Evolutionary conservation across 495 filamentous ascomycete species (phyloP), one percentile per base, ranked within the genome.

Genomic region (Ramalina intermedia): DNA sequence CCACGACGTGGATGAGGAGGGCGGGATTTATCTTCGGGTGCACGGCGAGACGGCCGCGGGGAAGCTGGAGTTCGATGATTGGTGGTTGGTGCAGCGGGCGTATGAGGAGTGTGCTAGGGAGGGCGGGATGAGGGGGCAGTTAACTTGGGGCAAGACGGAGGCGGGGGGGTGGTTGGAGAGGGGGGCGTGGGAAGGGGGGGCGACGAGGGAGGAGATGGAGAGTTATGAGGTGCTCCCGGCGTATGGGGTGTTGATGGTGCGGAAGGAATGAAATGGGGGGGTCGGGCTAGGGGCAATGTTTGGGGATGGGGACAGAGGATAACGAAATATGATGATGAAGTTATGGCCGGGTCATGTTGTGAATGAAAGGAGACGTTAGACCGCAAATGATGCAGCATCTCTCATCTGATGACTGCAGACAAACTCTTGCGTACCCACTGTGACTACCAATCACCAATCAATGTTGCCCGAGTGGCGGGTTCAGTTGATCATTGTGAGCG

Each of bases 121-220:
- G 21, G 49, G 16, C 6, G 50, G 50, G 23, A 41, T 56, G 54
- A 17, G 9, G 41, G 52, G 48, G 23, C 29, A n/a, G 33, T 11
- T 40, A 37, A 43, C 18, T 18, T 50, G 52, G 55, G 47, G 40
- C 17, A 33, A 39, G 12, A 58, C 49, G 23, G 38, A 43, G 4
- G 49, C 55, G 38, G 45, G 48, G 48, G 55, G 49, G 18, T 46
- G 53, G 26, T 58, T 47, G 23, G 18, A 53, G 36, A 53, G 18
- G 27, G 49, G 53, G 17, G 37, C 53, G n/a, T 35, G 46, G 20
- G 16, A 18, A 1, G 53, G 53, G 4, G 48, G 52, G 21, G 42
- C 55, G 33, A 58, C 33, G 21, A 24, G 51, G 48, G 43, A 55
- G 26, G 55, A 58, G 41, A 36, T 58, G 48, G 29, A 48, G 44